These are phyloP conservation scores for Tuber indicum DNA, from an alignment of 495 filamentous ascomycete genomes.

Conservation along the genomic window DNA sequence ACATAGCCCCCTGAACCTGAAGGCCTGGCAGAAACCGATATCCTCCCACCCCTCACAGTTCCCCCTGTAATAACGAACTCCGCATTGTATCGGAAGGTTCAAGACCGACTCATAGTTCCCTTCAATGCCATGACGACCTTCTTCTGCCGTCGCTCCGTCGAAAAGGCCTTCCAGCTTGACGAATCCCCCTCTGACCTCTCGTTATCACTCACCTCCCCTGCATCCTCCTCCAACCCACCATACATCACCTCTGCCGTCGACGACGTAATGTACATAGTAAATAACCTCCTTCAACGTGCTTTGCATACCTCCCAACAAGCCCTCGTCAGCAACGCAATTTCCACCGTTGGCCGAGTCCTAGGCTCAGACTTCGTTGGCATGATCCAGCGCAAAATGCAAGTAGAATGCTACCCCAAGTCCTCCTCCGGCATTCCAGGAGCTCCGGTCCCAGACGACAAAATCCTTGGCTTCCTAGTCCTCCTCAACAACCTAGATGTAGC, in stretches of 20 bases:
- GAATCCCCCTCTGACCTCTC: conserved; percentile 77
- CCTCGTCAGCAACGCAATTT: conserved; percentile 68
- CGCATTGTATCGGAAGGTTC: conserved; percentile 66
- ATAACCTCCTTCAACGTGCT: conserved; percentile 77
- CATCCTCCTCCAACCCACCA: conserved; percentile 58
- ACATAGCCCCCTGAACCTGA: conserved; percentile 17
- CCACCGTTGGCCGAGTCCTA: conserved; percentile 75
- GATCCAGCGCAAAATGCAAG: conserved; percentile 95
- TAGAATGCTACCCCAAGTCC: conserved; percentile 75
- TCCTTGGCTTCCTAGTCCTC: conserved; percentile 79
- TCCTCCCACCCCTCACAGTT: conserved; percentile 47
- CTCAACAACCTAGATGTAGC: conserved; percentile 92
- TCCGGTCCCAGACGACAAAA: conserved; percentile 73
- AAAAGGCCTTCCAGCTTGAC: conserved; percentile 97
- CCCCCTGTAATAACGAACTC: conserved; percentile 70
- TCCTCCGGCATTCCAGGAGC: conserved; percentile 70
- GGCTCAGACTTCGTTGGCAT: conserved; percentile 91
- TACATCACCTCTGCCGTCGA: conserved; percentile 94
- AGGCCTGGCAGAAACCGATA: conserved; percentile 21
- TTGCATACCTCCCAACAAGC: conserved; percentile 74
- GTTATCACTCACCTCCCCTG: conserved; percentile 48
- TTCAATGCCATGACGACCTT: conserved; percentile 89
- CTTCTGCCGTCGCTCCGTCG: conserved; percentile 90
- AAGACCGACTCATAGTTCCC: conserved; percentile 61
- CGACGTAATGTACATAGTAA: conserved; percentile 98